Conservation (phyloP, 1,284 basidiomycete species). For the Butyriboletus regius region DNA sequence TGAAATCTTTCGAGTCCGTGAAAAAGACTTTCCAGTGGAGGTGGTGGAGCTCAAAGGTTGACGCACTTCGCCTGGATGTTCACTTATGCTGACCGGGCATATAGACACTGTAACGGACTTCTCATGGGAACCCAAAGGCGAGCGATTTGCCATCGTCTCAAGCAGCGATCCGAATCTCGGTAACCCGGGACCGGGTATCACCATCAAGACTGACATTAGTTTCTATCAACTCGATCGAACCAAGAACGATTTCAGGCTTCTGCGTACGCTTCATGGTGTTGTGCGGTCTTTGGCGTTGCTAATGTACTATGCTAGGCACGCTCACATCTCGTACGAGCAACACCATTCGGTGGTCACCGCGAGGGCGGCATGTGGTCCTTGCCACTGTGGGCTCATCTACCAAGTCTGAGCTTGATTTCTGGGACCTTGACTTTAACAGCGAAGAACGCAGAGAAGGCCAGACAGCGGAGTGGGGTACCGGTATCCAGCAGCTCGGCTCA, state of each 20-base stretch:
- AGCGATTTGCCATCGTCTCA: slow-evolving; percentile 92
- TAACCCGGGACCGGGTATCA: slow-evolving; percentile 80
- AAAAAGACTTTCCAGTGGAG: slow-evolving; percentile 97
- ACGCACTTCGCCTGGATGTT: slow-evolving; percentile 3
- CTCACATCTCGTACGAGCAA: slow-evolving; percentile 86
- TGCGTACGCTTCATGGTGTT: slow-evolving; percentile 50
- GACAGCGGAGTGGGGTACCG: slow-evolving; percentile 70
- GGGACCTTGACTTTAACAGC: slow-evolving; percentile 89
- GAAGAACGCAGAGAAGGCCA: slow-evolving; percentile 69
- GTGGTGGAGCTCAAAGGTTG: slow-evolving; percentile 92
- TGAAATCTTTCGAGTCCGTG: slow-evolving; percentile 94
- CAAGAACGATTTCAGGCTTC: slow-evolving; percentile 91
- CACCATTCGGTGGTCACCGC: slow-evolving; percentile 94
- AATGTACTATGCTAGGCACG: slow-evolving; percentile 45
- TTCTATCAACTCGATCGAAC: slow-evolving; percentile 91
- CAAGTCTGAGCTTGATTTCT: slow-evolving; percentile 98
- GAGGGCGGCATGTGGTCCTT: slow-evolving; percentile 90
- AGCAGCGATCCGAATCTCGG: slow-evolving; percentile 90
- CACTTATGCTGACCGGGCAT: slow-evolving; percentile 7
- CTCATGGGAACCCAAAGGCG: slow-evolving; percentile 96
- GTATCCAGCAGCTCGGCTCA: slow-evolving; percentile 79
- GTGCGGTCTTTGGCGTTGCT: slow-evolving; percentile 4
- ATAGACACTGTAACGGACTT: slow-evolving; percentile 92
- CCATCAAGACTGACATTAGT: slow-evolving; percentile 92
- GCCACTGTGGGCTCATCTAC: slow-evolving; percentile 90